Evolutionary conservation across 768 basidiomycete genomes (phyloP).

Genomic region (Sarcodon aspratus): DNA sequence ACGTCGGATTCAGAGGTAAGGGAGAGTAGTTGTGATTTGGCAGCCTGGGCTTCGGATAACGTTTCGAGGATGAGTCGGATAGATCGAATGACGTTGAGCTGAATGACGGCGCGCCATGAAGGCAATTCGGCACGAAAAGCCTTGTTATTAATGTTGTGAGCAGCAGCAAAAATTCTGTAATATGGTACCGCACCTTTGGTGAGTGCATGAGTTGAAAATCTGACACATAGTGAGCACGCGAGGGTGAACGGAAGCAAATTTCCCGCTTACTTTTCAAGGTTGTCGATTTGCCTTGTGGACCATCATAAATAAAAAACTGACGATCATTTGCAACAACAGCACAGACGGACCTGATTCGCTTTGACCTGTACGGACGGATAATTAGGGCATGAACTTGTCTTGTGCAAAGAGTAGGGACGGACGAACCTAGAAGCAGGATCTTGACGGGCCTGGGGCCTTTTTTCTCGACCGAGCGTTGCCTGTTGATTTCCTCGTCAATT

Average conservation of each 20-base stretch:
- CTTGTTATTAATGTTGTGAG: slow-evolving; percentile 1
- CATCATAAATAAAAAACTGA: not conserved
- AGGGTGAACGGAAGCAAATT: slow-evolving; percentile 1
- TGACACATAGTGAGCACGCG: slow-evolving; percentile 11
- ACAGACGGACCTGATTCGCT: slow-evolving; percentile 19
- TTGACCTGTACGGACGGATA: slow-evolving; percentile 11
- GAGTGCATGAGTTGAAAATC: slow-evolving; percentile 67
- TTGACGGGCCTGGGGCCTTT: slow-evolving; percentile 19
- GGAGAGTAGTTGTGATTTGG: slow-evolving; percentile 1
- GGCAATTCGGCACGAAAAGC: slow-evolving; percentile 62
- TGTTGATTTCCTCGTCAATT: slow-evolving; percentile 27
- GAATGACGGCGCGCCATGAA: slow-evolving; percentile 72
- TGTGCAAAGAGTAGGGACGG: not conserved
- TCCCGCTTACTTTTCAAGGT: slow-evolving; percentile 22
- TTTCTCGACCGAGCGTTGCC: slow-evolving; percentile 15
- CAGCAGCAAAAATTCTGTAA: not conserved
- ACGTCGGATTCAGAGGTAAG: slow-evolving; percentile 7
- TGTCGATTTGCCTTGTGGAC: slow-evolving; percentile 21
- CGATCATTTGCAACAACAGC: too few relatives aligned
- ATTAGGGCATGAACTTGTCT: not conserved
- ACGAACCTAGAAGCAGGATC: slow-evolving; percentile 24
- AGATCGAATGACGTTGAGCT: slow-evolving; percentile 42
- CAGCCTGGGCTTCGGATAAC: slow-evolving; percentile 16
- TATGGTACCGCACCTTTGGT: slow-evolving; percentile 16
- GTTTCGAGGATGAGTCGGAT: slow-evolving; percentile 28